Evolutionary conservation across 164 flowering plant genomes (phyloP).

Genomic region (Vitis labrusca): DNA sequence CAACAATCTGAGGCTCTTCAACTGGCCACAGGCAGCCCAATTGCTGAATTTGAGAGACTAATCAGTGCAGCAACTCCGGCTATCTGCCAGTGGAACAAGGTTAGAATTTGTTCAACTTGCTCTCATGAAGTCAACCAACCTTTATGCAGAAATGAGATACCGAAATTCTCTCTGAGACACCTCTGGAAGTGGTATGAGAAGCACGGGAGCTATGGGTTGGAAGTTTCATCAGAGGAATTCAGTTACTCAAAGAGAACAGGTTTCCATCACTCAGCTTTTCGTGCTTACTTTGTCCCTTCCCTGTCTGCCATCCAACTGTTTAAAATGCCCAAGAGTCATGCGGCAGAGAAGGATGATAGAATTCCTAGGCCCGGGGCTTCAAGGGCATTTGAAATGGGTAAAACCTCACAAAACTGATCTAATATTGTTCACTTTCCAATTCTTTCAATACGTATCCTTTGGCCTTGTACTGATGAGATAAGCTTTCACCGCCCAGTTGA

Average conservation of each 20-base stretch:
- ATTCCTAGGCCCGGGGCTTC: constrained; percentile 8
- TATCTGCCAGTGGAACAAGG: constrained; percentile 22
- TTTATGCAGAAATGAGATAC: constrained; percentile 50
- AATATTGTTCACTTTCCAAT: constrained; percentile 16
- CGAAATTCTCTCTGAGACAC: constrained; percentile 43
- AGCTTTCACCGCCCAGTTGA: background rate
- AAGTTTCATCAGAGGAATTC: constrained; percentile 50
- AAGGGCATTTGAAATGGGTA: constrained; percentile 11
- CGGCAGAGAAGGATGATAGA: background rate
- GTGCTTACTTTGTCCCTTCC: constrained; percentile 74
- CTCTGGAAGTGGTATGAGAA: constrained; percentile 85
- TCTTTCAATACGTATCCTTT: constrained; percentile 33
- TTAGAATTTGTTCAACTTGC: constrained; percentile 29
- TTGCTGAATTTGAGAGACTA: constrained; percentile 69
- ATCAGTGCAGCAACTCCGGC: constrained; percentile 58
- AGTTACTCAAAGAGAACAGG: constrained; percentile 34
- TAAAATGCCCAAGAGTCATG: constrained; percentile 23
- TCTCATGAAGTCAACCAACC: constrained; percentile 19
- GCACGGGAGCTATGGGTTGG: constrained; percentile 68
- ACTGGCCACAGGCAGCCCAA: constrained; percentile 45
- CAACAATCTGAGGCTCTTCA: constrained; percentile 53
- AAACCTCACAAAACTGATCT: constrained; percentile 18
- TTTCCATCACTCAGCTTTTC: constrained; percentile 26
- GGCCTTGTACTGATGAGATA: constrained; percentile 21
- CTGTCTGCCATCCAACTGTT: constrained; percentile 83